Evolutionary conservation across 1,139 yeast species (phyloP).

Genomic region (Pichia sp.): DNA sequence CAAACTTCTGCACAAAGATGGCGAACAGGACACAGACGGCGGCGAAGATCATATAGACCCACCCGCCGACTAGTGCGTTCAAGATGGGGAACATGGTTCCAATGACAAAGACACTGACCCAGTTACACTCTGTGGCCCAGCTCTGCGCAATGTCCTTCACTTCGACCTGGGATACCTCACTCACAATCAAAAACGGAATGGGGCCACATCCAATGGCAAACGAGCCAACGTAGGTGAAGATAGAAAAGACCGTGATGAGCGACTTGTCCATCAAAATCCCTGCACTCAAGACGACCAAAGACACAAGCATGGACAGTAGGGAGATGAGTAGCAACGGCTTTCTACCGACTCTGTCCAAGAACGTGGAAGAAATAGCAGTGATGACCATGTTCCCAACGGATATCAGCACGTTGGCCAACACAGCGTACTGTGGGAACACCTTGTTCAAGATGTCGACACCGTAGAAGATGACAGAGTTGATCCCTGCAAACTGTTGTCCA

Average conservation of each 20-base stretch:
- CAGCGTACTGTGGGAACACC: slow-evolving; percentile 65
- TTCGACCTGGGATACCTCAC: slow-evolving; percentile 77
- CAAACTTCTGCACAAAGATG: slow-evolving; percentile 40
- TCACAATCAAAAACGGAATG: slow-evolving; percentile 83
- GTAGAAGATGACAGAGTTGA: slow-evolving; percentile 85
- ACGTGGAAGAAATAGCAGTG: slow-evolving; percentile 66
- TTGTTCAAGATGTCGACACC: slow-evolving; percentile 78
- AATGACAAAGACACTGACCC: slow-evolving; percentile 82
- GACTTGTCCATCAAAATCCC: slow-evolving; percentile 56
- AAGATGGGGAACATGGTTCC: slow-evolving; percentile 79
- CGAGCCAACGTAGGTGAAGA: slow-evolving; percentile 68
- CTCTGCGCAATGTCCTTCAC: slow-evolving; percentile 88
- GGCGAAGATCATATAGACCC: slow-evolving; percentile 74
- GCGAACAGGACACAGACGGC: slow-evolving; percentile 47
- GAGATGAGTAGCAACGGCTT: slow-evolving; percentile 66
- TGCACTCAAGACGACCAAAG: slow-evolving; percentile 58
- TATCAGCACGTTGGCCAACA: slow-evolving; percentile 66
- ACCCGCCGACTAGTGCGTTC: slow-evolving; percentile 63
- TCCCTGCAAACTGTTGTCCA: slow-evolving; percentile 92
- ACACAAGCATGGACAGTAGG: slow-evolving; percentile 62
- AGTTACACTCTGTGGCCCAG: slow-evolving; percentile 85
- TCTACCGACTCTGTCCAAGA: slow-evolving; percentile 73
- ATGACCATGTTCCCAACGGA: slow-evolving; percentile 68
- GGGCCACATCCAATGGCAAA: slow-evolving; percentile 95
- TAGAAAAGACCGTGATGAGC: slow-evolving; percentile 55